Conservation (phyloP, 192 early-diverging fungal genomes). For the Powellomyces hirtus region DNA sequence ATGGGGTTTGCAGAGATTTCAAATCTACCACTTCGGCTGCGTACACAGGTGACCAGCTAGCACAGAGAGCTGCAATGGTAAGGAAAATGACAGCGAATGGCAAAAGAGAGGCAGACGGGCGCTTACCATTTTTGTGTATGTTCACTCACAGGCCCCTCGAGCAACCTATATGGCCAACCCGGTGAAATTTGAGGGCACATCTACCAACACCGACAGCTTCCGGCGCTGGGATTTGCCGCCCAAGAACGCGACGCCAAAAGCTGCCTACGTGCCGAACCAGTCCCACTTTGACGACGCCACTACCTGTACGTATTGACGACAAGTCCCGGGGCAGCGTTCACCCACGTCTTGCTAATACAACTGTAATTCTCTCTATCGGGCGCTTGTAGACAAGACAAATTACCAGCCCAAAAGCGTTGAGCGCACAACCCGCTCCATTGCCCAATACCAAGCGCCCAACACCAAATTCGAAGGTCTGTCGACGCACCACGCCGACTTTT, state of each 20-base stretch:
- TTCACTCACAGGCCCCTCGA: slow-evolving; percentile 9
- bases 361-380: not conserved
- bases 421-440: not conserved
- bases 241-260: slow-evolving; percentile 13
- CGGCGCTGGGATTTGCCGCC: slow-evolving; percentile 32
- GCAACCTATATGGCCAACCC: slow-evolving; percentile 15
- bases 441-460: slow-evolving; percentile 7
- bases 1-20: slow-evolving; percentile 52
- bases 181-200: slow-evolving; percentile 35
- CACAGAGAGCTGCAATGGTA: not conserved
- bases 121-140: not conserved
- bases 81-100: not conserved
- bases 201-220: slow-evolving; percentile 40
- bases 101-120: not conserved
- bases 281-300: slow-evolving; percentile 36
- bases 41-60: slow-evolving; percentile 35
- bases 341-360: too few relatives aligned
- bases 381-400: slow-evolving; percentile 18
- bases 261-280: slow-evolving; percentile 34
- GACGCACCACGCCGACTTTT: slow-evolving; percentile 40
- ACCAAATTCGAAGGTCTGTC: slow-evolving; percentile 41
- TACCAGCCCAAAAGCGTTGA: slow-evolving; percentile 31
- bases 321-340: not conserved
- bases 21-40: slow-evolving; percentile 43
- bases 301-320: slow-evolving; percentile 23